These are phyloP conservation scores for Trichoderma hamatum DNA, from an alignment of 2,329 filamentous ascomycete species.

Conservation along the genomic window DNA sequence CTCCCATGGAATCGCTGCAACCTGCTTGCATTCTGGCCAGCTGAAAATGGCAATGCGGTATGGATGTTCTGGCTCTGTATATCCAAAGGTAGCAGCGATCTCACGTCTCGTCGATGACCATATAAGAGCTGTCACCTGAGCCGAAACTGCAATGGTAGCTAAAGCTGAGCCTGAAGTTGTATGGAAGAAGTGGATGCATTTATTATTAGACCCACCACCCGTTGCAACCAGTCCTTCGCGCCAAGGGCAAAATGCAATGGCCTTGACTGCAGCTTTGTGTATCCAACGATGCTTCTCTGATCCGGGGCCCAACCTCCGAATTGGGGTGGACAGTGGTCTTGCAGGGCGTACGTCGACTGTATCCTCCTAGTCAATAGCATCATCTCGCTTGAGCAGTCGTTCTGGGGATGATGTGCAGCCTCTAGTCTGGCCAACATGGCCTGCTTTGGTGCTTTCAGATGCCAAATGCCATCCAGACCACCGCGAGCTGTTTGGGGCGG, in stretches of 20 bases:
- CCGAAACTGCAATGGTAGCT: slow-evolving; percentile 87
- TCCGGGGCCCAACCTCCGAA: slow-evolving; percentile 55
- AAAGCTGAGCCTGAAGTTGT: slow-evolving; percentile 79
- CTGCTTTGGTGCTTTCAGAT: neutral
- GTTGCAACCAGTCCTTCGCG: slow-evolving; percentile 84
- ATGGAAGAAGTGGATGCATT: slow-evolving; percentile 95
- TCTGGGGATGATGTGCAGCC: neutral
- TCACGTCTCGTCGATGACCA: slow-evolving; percentile 87
- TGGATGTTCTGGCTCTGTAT: slow-evolving; percentile 85
- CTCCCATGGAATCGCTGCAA: slow-evolving; percentile 84
- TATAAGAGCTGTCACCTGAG: slow-evolving; percentile 89
- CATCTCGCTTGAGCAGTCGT: neutral
- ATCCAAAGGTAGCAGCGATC: slow-evolving; percentile 92
- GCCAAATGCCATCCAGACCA: slow-evolving; percentile 16
- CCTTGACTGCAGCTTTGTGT: slow-evolving; percentile 90
- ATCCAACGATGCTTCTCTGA: slow-evolving; percentile 71
- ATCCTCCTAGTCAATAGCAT: slow-evolving; percentile 20
- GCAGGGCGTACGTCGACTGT: slow-evolving; percentile 37
- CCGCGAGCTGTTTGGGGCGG: neutral
- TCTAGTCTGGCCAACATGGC: neutral
- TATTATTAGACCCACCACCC: slow-evolving; percentile 90
- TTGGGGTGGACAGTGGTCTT: slow-evolving; percentile 39
- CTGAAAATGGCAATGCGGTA: slow-evolving; percentile 90
- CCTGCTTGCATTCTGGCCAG: slow-evolving; percentile 88
- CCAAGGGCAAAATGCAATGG: slow-evolving; percentile 96